Evolutionary conservation across 108 stramenopile genomes (phyloP).

Genomic region (Skeletonema grethae): DNA sequence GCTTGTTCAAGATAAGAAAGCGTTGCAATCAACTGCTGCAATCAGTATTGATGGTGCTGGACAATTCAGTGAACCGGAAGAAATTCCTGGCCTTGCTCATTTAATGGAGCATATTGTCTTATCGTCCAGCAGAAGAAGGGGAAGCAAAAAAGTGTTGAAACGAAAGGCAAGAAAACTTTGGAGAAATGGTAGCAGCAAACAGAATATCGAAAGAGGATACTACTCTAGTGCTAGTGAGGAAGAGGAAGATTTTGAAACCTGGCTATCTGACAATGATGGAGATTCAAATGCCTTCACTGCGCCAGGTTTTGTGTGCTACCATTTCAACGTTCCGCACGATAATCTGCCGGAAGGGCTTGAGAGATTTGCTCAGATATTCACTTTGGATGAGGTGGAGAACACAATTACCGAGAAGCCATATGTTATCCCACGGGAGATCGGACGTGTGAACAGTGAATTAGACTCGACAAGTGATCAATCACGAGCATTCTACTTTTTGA

Average conservation of each 20-base stretch:
- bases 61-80: slow-evolving; percentile 68
- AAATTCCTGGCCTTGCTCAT: slow-evolving; percentile 71
- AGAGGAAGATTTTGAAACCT: slow-evolving; percentile 69
- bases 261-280: slow-evolving; percentile 67
- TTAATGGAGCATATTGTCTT: slow-evolving; percentile 82
- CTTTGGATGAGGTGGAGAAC: slow-evolving; percentile 37
- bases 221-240: neutral
- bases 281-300: slow-evolving; percentile 76
- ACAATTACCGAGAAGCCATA: slow-evolving; percentile 39
- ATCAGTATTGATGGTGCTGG: slow-evolving; percentile 71
- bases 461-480: slow-evolving; percentile 53
- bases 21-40: slow-evolving; percentile 53
- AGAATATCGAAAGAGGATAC: neutral
- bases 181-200: slow-evolving; percentile 42
- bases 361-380: slow-evolving; percentile 63
- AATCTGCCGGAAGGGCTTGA: slow-evolving; percentile 60
- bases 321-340: slow-evolving; percentile 57
- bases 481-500: slow-evolving; percentile 62
- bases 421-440: slow-evolving; percentile 62
- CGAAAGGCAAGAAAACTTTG: slow-evolving; percentile 45
- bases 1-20: slow-evolving; percentile 58
- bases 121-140: slow-evolving; percentile 33
- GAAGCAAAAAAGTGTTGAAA: slow-evolving; percentile 20
- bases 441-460: slow-evolving; percentile 68
- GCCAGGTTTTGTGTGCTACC: slow-evolving; percentile 78